Conservation (phyloP, 306 rosid genomes). For the Cyclanthera cordifolia region DNA sequence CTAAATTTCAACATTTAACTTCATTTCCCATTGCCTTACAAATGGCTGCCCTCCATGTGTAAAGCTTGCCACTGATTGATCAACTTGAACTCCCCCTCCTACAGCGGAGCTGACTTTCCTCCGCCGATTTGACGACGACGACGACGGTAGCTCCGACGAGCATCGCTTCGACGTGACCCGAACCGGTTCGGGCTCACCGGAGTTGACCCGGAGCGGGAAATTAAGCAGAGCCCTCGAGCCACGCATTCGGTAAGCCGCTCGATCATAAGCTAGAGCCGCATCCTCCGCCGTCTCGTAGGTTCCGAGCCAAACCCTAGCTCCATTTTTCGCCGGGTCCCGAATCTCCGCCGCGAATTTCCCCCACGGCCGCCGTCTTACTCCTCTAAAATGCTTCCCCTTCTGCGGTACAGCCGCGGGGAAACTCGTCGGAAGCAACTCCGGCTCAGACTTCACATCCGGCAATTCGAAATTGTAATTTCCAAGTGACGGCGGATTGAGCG, state of each 20-base stretch:
- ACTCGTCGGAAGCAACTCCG: constrained; percentile 16
- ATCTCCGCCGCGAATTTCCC: constrained; percentile 96
- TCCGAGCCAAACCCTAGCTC: constrained; percentile 93
- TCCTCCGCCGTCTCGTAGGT: constrained; percentile 90
- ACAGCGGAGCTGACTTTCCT: constrained; percentile 24
- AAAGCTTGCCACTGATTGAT: not conserved
- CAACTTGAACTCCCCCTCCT: not conserved
- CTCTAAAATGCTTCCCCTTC: constrained; percentile 78
- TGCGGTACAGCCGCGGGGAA: constrained; percentile 21
- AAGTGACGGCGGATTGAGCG: constrained; percentile 17
- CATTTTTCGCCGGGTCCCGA: constrained; percentile 85
- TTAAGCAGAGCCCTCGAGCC: constrained; percentile 72
- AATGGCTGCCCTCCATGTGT: constrained; percentile 8
- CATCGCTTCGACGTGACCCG: constrained; percentile 51
- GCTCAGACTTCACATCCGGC: constrained; percentile 35
- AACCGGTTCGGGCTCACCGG: constrained; percentile 88
- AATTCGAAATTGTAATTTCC: constrained; percentile 20
- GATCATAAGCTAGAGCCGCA: constrained; percentile 84
- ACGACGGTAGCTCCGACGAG: constrained; percentile 25
- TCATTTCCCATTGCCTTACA: not conserved
- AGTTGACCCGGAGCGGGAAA: constrained; percentile 72
- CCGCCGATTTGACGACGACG: constrained; percentile 33
- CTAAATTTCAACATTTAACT: not conserved
- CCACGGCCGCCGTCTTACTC: constrained; percentile 90
- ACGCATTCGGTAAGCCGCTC: constrained; percentile 85